phyloP scores from a whole-genome alignment of 2,329 filamentous ascomycete genomes.

The Verticillium longisporum region DNA sequence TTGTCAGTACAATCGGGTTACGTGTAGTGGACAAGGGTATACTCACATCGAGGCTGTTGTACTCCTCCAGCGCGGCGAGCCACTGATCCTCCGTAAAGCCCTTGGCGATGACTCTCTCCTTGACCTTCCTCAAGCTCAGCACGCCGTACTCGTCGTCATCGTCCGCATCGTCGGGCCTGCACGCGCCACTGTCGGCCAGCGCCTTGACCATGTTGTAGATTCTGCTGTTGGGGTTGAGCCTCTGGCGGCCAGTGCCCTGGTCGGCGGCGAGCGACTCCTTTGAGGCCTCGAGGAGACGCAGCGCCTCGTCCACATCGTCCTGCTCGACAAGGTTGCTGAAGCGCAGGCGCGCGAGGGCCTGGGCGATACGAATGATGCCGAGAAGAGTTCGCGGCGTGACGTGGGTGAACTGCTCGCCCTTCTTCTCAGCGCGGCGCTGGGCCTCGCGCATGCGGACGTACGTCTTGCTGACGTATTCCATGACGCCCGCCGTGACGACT shows the following conservation, averaged over 20 bases:
- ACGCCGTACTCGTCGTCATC: constrained; percentile 44
- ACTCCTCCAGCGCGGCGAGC: constrained; percentile 79
- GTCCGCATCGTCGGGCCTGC: constrained; percentile 62
- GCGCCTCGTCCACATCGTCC: constrained; percentile 92
- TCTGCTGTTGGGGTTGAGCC: constrained; percentile 75
- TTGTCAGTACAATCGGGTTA: constrained; percentile 26
- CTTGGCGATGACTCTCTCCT: constrained; percentile 89
- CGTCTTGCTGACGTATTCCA: constrained; percentile 94
- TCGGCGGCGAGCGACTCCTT: constrained; percentile 85
- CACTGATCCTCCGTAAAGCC: constrained; percentile 96
- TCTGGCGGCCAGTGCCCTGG: constrained; percentile 49
- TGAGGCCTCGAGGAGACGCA: constrained; percentile 85
- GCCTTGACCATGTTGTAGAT: constrained; percentile 93
- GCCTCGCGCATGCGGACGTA: constrained; percentile 92
- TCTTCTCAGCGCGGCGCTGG: constrained; percentile 84
- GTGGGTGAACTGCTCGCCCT: constrained; percentile 88
- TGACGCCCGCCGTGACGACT: constrained; percentile 74
- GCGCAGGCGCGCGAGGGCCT: constrained; percentile 85
- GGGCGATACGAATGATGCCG: constrained; percentile 85
- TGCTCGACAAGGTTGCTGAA: constrained; percentile 80
- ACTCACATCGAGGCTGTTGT: constrained; percentile 83
- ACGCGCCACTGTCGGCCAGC: constrained; percentile 80
- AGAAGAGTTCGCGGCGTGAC: constrained; percentile 91
- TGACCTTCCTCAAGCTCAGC: constrained; percentile 78
- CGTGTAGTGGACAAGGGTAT: constrained; percentile 2